Evolutionary conservation across 768 basidiomycete genomes (phyloP).

Genomic region (Thelephora ganbajun): DNA sequence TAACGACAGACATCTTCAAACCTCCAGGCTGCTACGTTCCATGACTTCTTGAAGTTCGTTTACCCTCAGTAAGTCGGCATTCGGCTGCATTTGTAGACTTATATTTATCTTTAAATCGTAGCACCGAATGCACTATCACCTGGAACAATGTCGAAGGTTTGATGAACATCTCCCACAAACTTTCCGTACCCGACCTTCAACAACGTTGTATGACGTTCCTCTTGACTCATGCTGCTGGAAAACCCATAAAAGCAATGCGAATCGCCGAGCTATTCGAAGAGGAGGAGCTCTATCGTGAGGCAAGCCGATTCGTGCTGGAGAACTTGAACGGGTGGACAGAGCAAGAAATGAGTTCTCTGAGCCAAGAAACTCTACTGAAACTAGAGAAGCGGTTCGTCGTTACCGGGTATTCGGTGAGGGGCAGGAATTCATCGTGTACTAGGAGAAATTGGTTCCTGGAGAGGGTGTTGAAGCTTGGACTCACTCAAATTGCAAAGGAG

Average conservation of each 20-base stretch:
- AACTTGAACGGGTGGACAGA: slow-evolving; percentile 81
- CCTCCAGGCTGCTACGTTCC: slow-evolving; percentile 64
- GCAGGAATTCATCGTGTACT: background rate
- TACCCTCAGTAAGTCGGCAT: slow-evolving; percentile 68
- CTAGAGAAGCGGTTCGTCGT: slow-evolving; percentile 64
- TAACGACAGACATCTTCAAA: background rate
- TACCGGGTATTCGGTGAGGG: background rate
- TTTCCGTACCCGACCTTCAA: slow-evolving; percentile 72
- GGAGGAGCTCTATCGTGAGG: slow-evolving; percentile 81
- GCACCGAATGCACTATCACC: slow-evolving; percentile 82
- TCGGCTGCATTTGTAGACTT: background rate
- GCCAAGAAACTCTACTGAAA: slow-evolving; percentile 71
- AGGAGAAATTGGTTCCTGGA: slow-evolving; percentile 95
- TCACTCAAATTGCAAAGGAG: slow-evolving; percentile 81
- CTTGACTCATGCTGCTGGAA: slow-evolving; percentile 83
- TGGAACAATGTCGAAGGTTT: slow-evolving; percentile 92
- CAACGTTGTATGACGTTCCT: slow-evolving; percentile 77
- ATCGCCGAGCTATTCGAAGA: slow-evolving; percentile 87
- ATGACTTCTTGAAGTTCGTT: slow-evolving; percentile 86
- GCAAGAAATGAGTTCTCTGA: slow-evolving; percentile 70
- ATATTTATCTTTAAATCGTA: slow-evolving; percentile 15
- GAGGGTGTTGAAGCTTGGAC: slow-evolving; percentile 80
- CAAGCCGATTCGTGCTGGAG: slow-evolving; percentile 84
- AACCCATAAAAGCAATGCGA: slow-evolving; percentile 84
- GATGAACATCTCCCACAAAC: slow-evolving; percentile 83